phyloP scores from a whole-genome alignment of 192 early-diverging fungal species.

The Funneliformis geosporum region DNA sequence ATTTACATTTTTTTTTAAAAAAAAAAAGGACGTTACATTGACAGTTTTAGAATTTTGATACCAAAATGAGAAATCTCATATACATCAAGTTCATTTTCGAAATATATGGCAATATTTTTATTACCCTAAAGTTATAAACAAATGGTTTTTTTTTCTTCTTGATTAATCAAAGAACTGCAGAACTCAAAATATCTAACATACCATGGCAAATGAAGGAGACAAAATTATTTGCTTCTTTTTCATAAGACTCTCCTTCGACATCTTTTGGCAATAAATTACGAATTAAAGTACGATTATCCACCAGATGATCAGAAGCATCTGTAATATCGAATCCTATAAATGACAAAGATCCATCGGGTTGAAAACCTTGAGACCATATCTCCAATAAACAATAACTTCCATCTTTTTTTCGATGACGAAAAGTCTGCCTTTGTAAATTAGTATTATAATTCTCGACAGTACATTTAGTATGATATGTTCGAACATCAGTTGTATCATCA shows the following conservation, averaged over 20 bases:
- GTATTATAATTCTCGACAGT: neutral
- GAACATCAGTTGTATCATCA: neutral
- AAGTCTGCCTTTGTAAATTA: neutral
- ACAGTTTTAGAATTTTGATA: too few species aligned
- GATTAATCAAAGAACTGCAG: too few species aligned
- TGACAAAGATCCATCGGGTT: slow-evolving; percentile 1
- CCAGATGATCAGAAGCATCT: neutral
- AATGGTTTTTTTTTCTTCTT: too few species aligned
- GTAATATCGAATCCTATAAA: neutral
- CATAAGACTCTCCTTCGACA: neutral
- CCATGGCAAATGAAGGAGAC: neutral
- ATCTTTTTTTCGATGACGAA: slow-evolving; percentile 4
- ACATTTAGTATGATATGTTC: neutral
- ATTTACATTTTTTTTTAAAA: too few species aligned
- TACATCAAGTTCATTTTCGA: too few species aligned
- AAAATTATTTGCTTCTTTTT: neutral
- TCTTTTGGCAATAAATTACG: neutral
- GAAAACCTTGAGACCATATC: slow-evolving; percentile 3
- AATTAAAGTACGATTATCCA: neutral
- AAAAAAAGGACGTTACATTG: too few species aligned
- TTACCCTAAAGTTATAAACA: too few species aligned
- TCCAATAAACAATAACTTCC: slow-evolving; percentile 3
- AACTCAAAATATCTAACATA: neutral
- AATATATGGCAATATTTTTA: too few species aligned
- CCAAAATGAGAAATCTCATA: too few species aligned